Evolutionary conservation across 73 alveolate genomes (phyloP), one percentile per base, ranked within the genome.

Genomic region (Paramecium pentaurelia): DNA sequence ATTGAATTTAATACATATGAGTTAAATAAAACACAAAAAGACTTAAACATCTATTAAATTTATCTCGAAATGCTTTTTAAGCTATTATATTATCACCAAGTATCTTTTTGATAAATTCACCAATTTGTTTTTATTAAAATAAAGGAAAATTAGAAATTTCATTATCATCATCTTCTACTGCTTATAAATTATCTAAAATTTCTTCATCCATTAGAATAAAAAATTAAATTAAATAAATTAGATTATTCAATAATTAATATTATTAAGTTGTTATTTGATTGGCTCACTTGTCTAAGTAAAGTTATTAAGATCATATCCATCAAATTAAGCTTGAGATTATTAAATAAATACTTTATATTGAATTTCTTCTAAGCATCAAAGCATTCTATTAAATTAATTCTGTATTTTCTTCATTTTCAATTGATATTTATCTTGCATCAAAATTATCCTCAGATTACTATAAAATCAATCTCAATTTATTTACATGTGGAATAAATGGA

Each of bases 401-500:
- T 37, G 42, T 58, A 58, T 51, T 59, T 83, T 83, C 64, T 51
- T 94, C 77, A 28, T 93, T 93, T 20, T 92, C 90, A 49, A 49
- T 49, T 40, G 93, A 42, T 34, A 93, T 94, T 80, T 93, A 59
- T 58, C 86, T 91, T 0, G 88, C 87, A 75, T 93, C 96, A 36
- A 93, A 93, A 47, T 93, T 93, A 60, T 93, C 95, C 42, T 93
- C 95, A 38, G 73, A 40, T 80, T 88, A 7, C 86, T 88, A 42
- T 27, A 22, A 20, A 36, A 51, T 32, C 8, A 36, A 20, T 68
- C 2, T 22, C 18, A 68, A 70, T 10, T 28, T 18, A 2, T 14
- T 60, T 85, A 59, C 86, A 42, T 95, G 92, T 0, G 98, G 98
- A 37, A 96, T 59, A 92, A 92, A 98, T 18, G 99, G 99, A 12